Evolutionary conservation across 2,329 filamentous ascomycete species (phyloP).

Genomic region (Aspergillus calidoustus): DNA sequence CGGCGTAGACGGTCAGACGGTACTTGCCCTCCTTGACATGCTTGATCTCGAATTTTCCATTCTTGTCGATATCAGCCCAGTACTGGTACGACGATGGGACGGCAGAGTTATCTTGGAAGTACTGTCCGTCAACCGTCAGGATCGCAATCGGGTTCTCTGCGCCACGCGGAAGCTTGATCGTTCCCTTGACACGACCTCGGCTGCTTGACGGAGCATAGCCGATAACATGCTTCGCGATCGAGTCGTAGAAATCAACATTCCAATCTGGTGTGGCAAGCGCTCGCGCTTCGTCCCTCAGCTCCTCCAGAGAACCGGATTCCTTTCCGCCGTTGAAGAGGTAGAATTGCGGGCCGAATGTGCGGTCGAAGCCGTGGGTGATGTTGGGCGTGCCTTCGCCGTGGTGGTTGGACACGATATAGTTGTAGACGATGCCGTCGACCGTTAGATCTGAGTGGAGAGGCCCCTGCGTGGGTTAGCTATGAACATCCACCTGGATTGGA

Average conservation of each 20-base stretch:
- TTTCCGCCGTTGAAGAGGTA: slow-evolving; percentile 66
- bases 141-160: slow-evolving; percentile 61
- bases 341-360: slow-evolving; percentile 68
- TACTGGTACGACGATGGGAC: slow-evolving; percentile 64
- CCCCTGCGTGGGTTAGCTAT: slow-evolving; percentile 40
- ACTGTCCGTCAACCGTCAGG: slow-evolving; percentile 55
- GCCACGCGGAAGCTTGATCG: slow-evolving; percentile 56
- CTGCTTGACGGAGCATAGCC: slow-evolving; percentile 61
- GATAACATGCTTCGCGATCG: slow-evolving; percentile 62
- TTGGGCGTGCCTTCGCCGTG: slow-evolving; percentile 67
- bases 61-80: slow-evolving; percentile 58
- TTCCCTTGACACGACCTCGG: slow-evolving; percentile 57
- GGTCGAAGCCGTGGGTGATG: slow-evolving; percentile 67
- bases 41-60: slow-evolving; percentile 57
- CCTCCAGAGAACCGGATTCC: slow-evolving; percentile 50
- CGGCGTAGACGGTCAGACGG: slow-evolving; percentile 66
- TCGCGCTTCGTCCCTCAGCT: slow-evolving; percentile 59
- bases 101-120: slow-evolving; percentile 64
- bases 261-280: slow-evolving; percentile 57
- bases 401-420: slow-evolving; percentile 67
- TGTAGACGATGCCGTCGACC: slow-evolving; percentile 69
- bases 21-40: slow-evolving; percentile 63
- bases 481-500: not conserved
- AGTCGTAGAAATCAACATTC: slow-evolving; percentile 67
- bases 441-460: slow-evolving; percentile 66